Evolutionary conservation across 306 rosid species (phyloP).

Genomic region (Acacia confusa): DNA sequence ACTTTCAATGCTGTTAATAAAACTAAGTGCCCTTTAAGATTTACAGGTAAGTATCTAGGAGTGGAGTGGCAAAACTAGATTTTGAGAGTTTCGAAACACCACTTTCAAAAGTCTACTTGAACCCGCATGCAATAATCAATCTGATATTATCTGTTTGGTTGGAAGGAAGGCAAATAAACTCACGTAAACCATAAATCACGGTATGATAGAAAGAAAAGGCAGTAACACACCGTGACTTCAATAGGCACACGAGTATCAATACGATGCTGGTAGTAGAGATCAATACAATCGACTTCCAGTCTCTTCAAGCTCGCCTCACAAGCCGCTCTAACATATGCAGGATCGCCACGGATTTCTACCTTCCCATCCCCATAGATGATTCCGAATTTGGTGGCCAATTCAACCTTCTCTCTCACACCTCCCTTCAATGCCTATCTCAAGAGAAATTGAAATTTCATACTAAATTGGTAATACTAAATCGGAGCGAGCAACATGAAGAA

Average conservation of each 20-base stretch:
- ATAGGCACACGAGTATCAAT: conserved; percentile 65
- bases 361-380: not conserved
- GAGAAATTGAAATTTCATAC: not conserved
- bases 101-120: not conserved
- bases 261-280: conserved; percentile 83
- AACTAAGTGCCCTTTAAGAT: too few species aligned
- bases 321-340: conserved; percentile 65
- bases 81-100: too few species aligned
- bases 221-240: conserved; percentile 60
- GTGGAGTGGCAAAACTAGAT: too few species aligned
- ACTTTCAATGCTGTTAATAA: not conserved
- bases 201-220: not conserved
- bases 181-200: not conserved
- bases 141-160: not conserved
- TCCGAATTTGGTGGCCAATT: conserved; percentile 73
- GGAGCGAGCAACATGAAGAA: not conserved
- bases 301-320: conserved; percentile 70
- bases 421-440: conserved; percentile 44
- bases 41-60: too few species aligned
- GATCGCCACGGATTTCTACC: conserved; percentile 52
- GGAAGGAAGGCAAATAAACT: not conserved
- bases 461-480: not conserved
- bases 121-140: not conserved
- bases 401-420: conserved; percentile 45
- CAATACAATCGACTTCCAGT: conserved; percentile 49